phyloP scores from a whole-genome alignment of 75 land plant genomes.

The Picea sitchensis region DNA sequence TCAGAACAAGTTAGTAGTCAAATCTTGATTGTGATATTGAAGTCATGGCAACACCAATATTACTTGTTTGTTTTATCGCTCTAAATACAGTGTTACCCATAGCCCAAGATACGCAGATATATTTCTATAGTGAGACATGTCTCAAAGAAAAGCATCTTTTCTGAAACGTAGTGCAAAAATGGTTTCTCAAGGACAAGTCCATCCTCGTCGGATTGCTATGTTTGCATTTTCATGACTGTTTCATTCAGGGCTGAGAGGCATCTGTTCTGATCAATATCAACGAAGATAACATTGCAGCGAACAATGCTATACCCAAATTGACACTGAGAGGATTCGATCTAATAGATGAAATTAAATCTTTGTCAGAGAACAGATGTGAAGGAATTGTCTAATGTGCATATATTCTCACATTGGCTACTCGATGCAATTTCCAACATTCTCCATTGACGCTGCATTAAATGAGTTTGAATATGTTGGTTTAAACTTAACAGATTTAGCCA shows the following conservation, averaged over 20 bases:
- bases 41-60: too few species aligned
- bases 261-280: conserved; percentile 33
- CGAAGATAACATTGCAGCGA: conserved; percentile 24
- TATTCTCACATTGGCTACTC: conserved; percentile 36
- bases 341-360: conserved; percentile 34
- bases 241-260: conserved; percentile 45
- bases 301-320: conserved; percentile 31
- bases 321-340: conserved; percentile 33
- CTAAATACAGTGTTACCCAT: too few species aligned
- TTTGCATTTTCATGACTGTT: conserved; percentile 5
- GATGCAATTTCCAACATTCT: too few species aligned
- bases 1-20: too few species aligned
- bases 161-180: not conserved
- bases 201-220: not conserved
- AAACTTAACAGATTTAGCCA: too few species aligned
- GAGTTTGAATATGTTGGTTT: too few species aligned
- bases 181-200: not conserved
- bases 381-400: conserved; percentile 44
- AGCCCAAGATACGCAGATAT: too few species aligned
- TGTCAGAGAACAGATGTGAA: conserved; percentile 17
- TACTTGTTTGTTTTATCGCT: too few species aligned
- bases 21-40: too few species aligned
- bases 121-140: too few species aligned
- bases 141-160: too few species aligned
- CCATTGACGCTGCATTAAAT: too few species aligned